Evolutionary conservation across 257 asterid genomes (phyloP), one percentile per base, ranked within the genome.

Genomic region (Nemophila menziesii): DNA sequence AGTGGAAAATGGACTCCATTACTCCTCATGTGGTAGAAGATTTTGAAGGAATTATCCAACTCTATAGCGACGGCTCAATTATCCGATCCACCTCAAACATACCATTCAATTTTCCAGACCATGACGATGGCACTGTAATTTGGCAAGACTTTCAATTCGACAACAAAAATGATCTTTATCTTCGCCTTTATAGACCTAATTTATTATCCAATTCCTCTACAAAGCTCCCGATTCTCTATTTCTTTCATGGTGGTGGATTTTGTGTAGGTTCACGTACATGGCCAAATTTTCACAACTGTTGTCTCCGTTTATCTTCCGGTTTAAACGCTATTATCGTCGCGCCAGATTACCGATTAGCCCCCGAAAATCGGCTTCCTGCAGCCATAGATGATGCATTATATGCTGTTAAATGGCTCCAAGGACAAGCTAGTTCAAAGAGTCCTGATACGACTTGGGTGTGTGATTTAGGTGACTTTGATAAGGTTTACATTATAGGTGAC

Each of bases 171-270:
- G 15, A 51, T 39, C 87, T 75, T 49, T 57, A 64, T 50, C 87
- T 79, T 69, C 84, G 94, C 47, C 78, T 75, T 50, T 82, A 82
- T 55, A 70, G 55, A 24, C 87, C 94, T 9, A 50, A 51, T 5
- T 17, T 7, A 11, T 1, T 52, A 15, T 20, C 58, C n/a, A 5
- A 2, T 58, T 16, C 0, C 53, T 29, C 39, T 51, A 24, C n/a
- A 26, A 38, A 38, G 3, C 85, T 77, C 54, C 77, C 89, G 42
- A 47, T 79, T 9, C 20, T 83, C 10, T 67, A 10, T 78, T 83
- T 64, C 54, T 48, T 83, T 58, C 94, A 63, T 58, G 86, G 93
- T 22, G 93, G 94, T 17, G 94, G 93, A 11, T 79, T 79, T 60
- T 83, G 94, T 61, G n/a, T 79, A 23, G 89, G 89, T 33, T 73